phyloP scores from a whole-genome alignment of 2,329 filamentous ascomycete genomes.

The Fusarium odoratissimum region DNA sequence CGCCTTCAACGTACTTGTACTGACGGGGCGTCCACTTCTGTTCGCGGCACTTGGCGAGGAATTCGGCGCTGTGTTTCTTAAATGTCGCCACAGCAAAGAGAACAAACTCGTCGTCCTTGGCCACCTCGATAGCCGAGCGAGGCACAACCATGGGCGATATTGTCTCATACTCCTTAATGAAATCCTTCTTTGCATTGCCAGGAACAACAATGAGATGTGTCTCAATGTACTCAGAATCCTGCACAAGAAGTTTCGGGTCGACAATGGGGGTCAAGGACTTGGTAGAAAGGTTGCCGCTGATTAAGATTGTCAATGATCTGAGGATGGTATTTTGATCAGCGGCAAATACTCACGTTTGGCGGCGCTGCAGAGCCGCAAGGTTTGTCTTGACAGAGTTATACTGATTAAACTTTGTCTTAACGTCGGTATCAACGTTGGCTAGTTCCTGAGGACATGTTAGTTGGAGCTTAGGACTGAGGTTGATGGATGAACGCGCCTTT shows the following conservation, averaged over 20 bases:
- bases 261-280: constrained; percentile 94
- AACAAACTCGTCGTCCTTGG: constrained; percentile 88
- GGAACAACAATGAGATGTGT: constrained; percentile 95
- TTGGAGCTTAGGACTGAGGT: not conserved
- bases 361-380: constrained; percentile 82
- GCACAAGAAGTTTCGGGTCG: constrained; percentile 81
- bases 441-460: constrained; percentile 72
- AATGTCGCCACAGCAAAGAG: constrained; percentile 92
- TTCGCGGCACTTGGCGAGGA: constrained; percentile 91
- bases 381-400: constrained; percentile 93
- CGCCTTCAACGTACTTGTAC: constrained; percentile 92
- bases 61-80: constrained; percentile 89
- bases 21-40: constrained; percentile 95
- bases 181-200: constrained; percentile 83
- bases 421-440: constrained; percentile 91
- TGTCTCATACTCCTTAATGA: constrained; percentile 89
- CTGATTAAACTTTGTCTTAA: constrained; percentile 93
- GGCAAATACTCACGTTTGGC: constrained; percentile 75
- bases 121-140: constrained; percentile 82
- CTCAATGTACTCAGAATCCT: constrained; percentile 95
- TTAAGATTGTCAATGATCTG: constrained; percentile 7
- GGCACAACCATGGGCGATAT: constrained; percentile 92
- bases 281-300: constrained; percentile 89
- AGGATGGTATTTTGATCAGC: not conserved
- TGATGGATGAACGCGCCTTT: constrained; percentile 68